Base-by-base conservation (phyloP, 2,329 filamentous ascomycete species). In the Rutstroemia sp. region DNA sequence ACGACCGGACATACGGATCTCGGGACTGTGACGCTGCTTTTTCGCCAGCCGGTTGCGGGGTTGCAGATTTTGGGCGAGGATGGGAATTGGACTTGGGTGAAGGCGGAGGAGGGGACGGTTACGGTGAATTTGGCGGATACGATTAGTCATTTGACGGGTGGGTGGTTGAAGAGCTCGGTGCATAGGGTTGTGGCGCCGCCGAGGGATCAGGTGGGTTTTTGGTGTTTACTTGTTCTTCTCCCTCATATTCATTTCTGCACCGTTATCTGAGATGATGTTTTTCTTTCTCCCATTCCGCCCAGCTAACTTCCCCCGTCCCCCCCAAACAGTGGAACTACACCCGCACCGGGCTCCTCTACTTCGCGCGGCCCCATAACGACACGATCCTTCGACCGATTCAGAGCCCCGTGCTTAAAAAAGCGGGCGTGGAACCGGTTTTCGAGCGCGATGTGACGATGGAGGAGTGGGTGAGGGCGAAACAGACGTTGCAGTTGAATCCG, bases 21-120 rank as follows among this genome's bases (percentile, higher is more conserved):
- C 0, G 80, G 79, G 0, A 77, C 76, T 0, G 71, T 82, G 0
- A 83, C 80, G 0, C 69, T 83, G 3, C 72, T 83, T 0, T 83
- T 84, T 70, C 72, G 79, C 0, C 81, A 83, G 58, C 81, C 80
- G 0, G 76, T 83, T 1, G 78, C 79, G 0, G 79, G 76, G 0
- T 71, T 83, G 1, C 80, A 84, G 61, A 79, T 83, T 25, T 75
- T 77, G 17, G 73, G 74, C n/a, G 68, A 73, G 0, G 71, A 74
- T 0, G 73, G 72, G 1, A 57, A 75, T 2, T 80, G 78, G 77
- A 79, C 76, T 40, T 80, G 73, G 69, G 76, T 78, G 0, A 72
- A 71, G 19, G 74, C 77, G 0, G 72, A 78, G 2, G 71, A 76
- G 6, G 77, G 75, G 0, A 78, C 75, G 0, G 72, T 80, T 8